Evolutionary conservation across 2,329 filamentous ascomycete species (phyloP).

Genomic region (Diatrype stigma): DNA sequence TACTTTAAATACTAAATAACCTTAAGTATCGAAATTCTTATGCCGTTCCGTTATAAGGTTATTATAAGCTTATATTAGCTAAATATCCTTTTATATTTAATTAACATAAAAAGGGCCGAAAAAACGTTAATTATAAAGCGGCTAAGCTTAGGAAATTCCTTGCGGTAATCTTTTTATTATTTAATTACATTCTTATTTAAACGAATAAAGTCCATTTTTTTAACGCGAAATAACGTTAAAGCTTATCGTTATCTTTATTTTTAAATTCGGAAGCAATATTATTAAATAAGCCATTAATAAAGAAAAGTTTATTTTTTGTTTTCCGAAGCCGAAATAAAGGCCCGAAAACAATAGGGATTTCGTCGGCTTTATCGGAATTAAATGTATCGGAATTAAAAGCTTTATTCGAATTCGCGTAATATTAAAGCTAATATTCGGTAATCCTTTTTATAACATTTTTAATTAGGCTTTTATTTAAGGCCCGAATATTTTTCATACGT

Average conservation of each 20-base stretch:
- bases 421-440: not conserved
- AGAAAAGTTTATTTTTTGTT: not conserved
- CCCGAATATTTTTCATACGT: not conserved
- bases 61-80: too few relatives aligned
- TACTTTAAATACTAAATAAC: too few relatives aligned
- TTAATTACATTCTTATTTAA: not conserved
- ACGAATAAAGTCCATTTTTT: not conserved
- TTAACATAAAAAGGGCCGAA: too few relatives aligned
- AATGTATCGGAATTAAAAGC: not conserved
- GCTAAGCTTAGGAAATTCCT: not conserved
- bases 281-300: not conserved
- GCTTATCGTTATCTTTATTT: not conserved
- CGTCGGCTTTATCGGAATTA: too few relatives aligned
- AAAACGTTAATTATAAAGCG: too few relatives aligned
- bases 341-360: not conserved
- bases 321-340: not conserved
- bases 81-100: too few relatives aligned
- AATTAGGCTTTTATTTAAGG: not conserved
- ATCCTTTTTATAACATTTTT: too few relatives aligned
- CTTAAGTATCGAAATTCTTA: too few relatives aligned
- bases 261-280: not conserved
- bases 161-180: not conserved
- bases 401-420: not conserved
- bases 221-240: not conserved
- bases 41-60: too few relatives aligned